A percentile compares a stretch with the other conserved stretches of the same genome.
phyloP scores from a whole-genome alignment of 2,329 filamentous ascomycete species.

The Epichloe elymi region DNA sequence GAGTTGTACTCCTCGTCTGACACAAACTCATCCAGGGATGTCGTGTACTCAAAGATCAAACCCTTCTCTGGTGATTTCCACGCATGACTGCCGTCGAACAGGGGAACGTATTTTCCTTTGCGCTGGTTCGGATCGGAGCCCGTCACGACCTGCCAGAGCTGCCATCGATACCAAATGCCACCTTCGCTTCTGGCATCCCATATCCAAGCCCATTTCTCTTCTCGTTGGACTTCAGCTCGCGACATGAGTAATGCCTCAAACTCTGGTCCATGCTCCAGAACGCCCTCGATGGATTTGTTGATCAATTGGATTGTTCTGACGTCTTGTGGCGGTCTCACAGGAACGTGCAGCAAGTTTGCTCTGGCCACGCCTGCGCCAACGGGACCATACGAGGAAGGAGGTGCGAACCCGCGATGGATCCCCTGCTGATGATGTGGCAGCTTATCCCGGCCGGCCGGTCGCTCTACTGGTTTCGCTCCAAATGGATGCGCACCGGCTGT shows the following conservation, averaged over 20 bases:
- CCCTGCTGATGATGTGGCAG: slow-evolving; percentile 29
- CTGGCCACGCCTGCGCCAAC: slow-evolving; percentile 28
- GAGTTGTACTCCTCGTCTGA: slow-evolving; percentile 79
- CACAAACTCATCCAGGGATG: slow-evolving; percentile 63
- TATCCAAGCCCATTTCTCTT: slow-evolving; percentile 89
- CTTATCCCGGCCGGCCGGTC: slow-evolving; percentile 17
- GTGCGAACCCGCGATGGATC: slow-evolving; percentile 54
- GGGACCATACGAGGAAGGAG: slow-evolving; percentile 54
- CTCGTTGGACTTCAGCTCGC: slow-evolving; percentile 64
- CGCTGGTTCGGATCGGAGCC: slow-evolving; percentile 36
- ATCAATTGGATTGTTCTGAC: slow-evolving; percentile 70
- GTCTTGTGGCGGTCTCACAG: slow-evolving; percentile 63
- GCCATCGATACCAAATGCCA: slow-evolving; percentile 87
- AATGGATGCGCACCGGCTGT: slow-evolving; percentile 53
- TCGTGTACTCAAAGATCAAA: slow-evolving; percentile 71
- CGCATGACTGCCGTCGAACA: slow-evolving; percentile 64
- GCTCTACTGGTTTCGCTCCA: slow-evolving; percentile 56
- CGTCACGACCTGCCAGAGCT: slow-evolving; percentile 76
- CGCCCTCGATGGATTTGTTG: slow-evolving; percentile 71
- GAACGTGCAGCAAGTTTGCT: slow-evolving; percentile 46
- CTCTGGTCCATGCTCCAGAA: slow-evolving; percentile 69
- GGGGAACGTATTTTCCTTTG: slow-evolving; percentile 41
- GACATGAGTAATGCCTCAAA: slow-evolving; percentile 91
- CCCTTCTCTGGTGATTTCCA: slow-evolving; percentile 63
- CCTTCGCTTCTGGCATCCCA: slow-evolving; percentile 72